Evolutionary conservation across 495 filamentous ascomycete genomes (phyloP).

Genomic region (Stereocaulon alpinum): DNA sequence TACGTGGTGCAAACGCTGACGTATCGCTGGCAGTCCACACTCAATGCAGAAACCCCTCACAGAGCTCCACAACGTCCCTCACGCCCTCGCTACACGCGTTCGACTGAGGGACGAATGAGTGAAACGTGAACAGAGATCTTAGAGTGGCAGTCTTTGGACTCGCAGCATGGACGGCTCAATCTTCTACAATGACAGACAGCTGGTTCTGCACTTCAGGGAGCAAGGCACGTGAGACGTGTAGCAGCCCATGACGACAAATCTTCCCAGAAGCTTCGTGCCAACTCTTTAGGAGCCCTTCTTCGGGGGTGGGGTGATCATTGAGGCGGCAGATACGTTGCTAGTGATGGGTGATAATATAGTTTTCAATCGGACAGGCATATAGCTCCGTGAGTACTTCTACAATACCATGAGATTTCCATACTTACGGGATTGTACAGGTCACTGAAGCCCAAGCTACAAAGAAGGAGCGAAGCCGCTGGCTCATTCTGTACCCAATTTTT

Average conservation of each 20-base stretch:
- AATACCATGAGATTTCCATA: background rate
- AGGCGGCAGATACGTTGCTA: slow-evolving; percentile 6
- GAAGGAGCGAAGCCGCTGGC: slow-evolving; percentile 9
- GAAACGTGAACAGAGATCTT: slow-evolving; percentile 30
- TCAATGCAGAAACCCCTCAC: slow-evolving; percentile 21
- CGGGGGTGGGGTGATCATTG: background rate
- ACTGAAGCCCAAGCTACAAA: background rate
- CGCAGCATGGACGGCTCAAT: slow-evolving; percentile 10
- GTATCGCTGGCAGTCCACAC: background rate
- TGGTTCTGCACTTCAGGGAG: slow-evolving; percentile 4
- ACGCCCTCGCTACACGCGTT: background rate
- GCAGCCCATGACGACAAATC: slow-evolving; percentile 23
- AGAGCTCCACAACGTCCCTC: slow-evolving; percentile 24
- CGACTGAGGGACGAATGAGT: slow-evolving; percentile 19
- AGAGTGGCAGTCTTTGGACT: slow-evolving; percentile 19
- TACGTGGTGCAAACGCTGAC: background rate
- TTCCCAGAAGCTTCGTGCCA: slow-evolving; percentile 20
- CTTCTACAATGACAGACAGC: background rate
- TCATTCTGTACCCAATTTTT: background rate
- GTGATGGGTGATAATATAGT: slow-evolving; percentile 28
- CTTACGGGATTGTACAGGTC: background rate
- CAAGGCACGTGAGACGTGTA: slow-evolving; percentile 11
- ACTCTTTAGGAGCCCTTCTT: slow-evolving; percentile 6
- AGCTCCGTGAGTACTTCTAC: slow-evolving; percentile 11
- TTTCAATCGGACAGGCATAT: slow-evolving; percentile 32